Conservation (phyloP, 2,329 filamentous ascomycete genomes). For the Ophiocordyceps australis region DNA sequence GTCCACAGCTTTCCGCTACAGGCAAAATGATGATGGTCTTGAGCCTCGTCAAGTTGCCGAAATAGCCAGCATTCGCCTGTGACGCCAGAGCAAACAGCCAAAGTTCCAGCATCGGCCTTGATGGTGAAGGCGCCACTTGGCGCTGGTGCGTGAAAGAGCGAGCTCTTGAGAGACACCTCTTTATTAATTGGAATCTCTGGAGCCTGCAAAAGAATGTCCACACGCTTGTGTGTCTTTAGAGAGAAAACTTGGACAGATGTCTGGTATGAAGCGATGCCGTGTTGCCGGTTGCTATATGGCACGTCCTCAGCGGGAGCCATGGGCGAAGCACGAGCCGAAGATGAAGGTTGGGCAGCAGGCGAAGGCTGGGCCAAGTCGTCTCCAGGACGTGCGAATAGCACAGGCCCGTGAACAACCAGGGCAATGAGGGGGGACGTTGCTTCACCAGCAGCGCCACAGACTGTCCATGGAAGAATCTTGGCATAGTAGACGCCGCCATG, state of each 20-base stretch:
- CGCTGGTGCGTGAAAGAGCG: conserved; percentile 47
- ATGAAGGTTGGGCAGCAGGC: conserved; percentile 16
- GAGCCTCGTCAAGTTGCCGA: conserved; percentile 24
- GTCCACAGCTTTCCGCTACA: conserved; percentile 92
- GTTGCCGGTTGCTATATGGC: too few relatives aligned
- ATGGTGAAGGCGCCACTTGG: conserved; percentile 59
- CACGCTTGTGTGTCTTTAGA: conserved; percentile 49
- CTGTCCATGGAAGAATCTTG: conserved; percentile 60
- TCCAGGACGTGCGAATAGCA: conserved; percentile 24
- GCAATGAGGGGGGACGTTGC: conserved; percentile 56
- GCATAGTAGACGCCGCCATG: conserved; percentile 66
- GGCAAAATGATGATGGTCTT: conserved; percentile 27
- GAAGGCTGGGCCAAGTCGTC: conserved; percentile 17
- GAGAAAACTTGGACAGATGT: conserved; percentile 85
- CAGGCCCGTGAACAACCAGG: conserved; percentile 63
- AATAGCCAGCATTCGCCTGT: conserved; percentile 83
- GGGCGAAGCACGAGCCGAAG: conserved; percentile 14
- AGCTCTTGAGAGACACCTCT: conserved; percentile 34
- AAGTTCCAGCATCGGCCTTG: conserved; percentile 50
- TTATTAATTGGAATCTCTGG: conserved; percentile 41
- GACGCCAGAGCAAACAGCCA: conserved; percentile 60
- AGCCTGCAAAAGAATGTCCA: conserved; percentile 58
- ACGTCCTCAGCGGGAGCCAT: conserved; percentile 33
- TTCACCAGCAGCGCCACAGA: conserved; percentile 33
- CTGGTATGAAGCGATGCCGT: too few relatives aligned